Base-by-base conservation (phyloP, 2,329 filamentous ascomycete species). In the Coleophoma cylindrospora region DNA sequence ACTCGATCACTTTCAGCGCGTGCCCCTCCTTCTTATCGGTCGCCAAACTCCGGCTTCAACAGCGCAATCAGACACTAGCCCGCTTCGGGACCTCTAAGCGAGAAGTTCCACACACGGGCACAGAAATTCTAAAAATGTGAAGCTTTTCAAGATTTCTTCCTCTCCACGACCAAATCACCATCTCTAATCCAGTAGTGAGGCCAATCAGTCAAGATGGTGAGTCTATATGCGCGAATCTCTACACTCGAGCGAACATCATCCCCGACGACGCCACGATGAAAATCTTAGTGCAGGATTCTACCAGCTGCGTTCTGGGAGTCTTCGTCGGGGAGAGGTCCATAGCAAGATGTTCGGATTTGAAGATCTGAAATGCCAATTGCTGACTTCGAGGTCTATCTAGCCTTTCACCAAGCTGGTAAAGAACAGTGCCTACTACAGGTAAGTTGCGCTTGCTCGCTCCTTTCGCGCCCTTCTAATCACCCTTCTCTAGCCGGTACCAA, bases 341-440 rank as follows among this genome's bases (percentile, higher is more conserved):
- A 82, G 90, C 92, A 96, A 96, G 89, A 90, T 95, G 91, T 96
- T 96, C 92, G 91, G 89, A 88, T 62, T 55, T 74, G 75, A 73
- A 72, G 62, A 64, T 76, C 91, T 96, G 91, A 96, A 96, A 91
- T 91, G 91, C 84, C 84, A 96, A 96, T 96, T 96, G 92, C 92
- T 96, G 91, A 96, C 90, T 44, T 96, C 89, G 85, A 74, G 80
- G 78, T 74, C 72, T 68, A 70, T 61, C 64, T 71, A 96, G 91
- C 71, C 82, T 76, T 92, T 91, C 87, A 84, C 89, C 83, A 97
- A 97, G 85, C 76, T 86, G 74, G 83, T 94, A 74, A 97, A 97
- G 88, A 96, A 87, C 83, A 91, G 87, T 77, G 88, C 94, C 73
- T 99, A 97, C 90, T 96, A 89, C 84, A 96, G 90, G 90, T 95